phyloP scores from a whole-genome alignment of 192 early-diverging fungal genomes.

The Coemansia sp. region DNA sequence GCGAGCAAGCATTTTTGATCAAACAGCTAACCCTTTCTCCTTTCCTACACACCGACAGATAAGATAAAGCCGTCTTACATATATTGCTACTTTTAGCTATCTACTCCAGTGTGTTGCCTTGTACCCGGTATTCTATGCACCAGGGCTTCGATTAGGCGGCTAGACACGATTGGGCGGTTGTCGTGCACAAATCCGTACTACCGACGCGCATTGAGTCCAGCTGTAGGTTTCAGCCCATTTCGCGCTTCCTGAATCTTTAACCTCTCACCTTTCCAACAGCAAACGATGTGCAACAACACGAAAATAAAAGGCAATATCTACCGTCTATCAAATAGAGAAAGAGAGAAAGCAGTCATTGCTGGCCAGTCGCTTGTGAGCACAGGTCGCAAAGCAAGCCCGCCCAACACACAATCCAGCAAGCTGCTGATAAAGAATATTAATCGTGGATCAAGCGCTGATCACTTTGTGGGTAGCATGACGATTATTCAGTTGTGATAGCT shows the following conservation, averaged over 20 bases:
- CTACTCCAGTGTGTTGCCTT: neutral
- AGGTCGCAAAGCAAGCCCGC: neutral
- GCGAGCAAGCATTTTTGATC: slow-evolving; percentile 45
- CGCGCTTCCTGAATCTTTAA: neutral
- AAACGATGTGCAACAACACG: neutral
- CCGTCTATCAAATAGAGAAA: neutral
- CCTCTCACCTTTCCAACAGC: neutral
- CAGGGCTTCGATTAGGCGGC: neutral
- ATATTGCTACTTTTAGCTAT: neutral
- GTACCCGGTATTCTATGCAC: neutral
- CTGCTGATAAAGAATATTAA: neutral
- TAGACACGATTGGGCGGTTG: neutral
- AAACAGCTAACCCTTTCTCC: slow-evolving; percentile 8
- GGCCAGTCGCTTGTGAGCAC: neutral
- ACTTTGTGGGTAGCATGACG: too few relatives aligned
- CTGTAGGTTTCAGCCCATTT: neutral
- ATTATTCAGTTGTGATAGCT: too few relatives aligned
- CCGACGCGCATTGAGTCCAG: neutral
- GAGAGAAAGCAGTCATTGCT: neutral
- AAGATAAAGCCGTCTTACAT: neutral
- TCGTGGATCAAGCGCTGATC: neutral
- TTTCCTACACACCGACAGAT: neutral
- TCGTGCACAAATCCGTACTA: neutral
- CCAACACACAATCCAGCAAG: neutral
- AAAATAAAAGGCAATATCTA: neutral